Base-by-base conservation (phyloP, 2,329 filamentous ascomycete species). In the Pseudohalonectria lignicola region DNA sequence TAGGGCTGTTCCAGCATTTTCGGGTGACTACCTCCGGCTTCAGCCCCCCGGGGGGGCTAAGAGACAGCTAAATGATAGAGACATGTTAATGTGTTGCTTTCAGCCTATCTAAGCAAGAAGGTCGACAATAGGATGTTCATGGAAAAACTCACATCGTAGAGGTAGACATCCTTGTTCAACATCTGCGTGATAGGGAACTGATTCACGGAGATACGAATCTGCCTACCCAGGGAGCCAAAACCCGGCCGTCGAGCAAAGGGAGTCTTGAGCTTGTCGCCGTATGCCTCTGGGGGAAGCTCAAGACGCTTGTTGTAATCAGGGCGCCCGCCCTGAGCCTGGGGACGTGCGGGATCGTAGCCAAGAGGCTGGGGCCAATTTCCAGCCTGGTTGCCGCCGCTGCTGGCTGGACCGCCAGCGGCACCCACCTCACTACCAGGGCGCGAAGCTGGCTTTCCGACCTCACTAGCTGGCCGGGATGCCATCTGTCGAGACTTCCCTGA, bases 71-170 rank as follows among this genome's bases (percentile, higher is more conserved):
- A 19, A 15, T 34, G 19, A 18, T 11, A 15, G 23, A 20, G 34
- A n/a, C n/a, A n/a, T n/a, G n/a, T n/a, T n/a, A n/a, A n/a, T n/a
- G n/a, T n/a, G n/a, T n/a, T n/a, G n/a, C n/a, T n/a, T n/a, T n/a
- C n/a, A n/a, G n/a, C n/a, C n/a, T n/a, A n/a, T n/a, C n/a, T n/a
- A n/a, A n/a, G n/a, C n/a, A n/a, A n/a, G n/a, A n/a, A n/a, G n/a
- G n/a, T n/a, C n/a, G n/a, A n/a, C n/a, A n/a, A n/a, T n/a, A n/a
- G n/a, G n/a, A n/a, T n/a, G n/a, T n/a, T n/a, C n/a, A n/a, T n/a
- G n/a, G n/a, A n/a, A n/a, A n/a, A 29, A 71, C 82, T 70, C 62
- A 88, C 84, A 62, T 94, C 86, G 49, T 90, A 96, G 53, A 95
- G 88, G 44, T 79, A 79, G 17, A 95, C 74, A 0, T 74, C 71